Conservation (phyloP, 805 yeast species). For the Candida nemodendra region DNA sequence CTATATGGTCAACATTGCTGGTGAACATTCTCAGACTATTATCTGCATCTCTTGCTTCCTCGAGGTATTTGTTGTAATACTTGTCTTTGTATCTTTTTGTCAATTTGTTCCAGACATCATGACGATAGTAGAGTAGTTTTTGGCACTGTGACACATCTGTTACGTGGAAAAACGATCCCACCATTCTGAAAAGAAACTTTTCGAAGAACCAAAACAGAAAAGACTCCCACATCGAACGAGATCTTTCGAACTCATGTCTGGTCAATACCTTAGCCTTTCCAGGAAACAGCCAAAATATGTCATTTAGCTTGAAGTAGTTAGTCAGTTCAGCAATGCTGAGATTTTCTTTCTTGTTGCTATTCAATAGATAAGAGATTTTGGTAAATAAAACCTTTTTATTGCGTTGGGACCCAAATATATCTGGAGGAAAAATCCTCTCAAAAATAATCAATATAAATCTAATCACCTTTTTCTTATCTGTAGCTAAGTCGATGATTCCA, state of each 20-base stretch:
- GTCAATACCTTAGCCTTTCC: conserved; percentile 27
- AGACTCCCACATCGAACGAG: conserved; percentile 35
- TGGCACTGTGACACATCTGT: conserved; percentile 50
- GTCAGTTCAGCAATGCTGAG: conserved; percentile 34
- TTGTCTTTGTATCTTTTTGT: conserved; percentile 40
- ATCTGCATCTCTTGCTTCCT: conserved; percentile 10
- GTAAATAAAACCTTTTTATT: conserved; percentile 45
- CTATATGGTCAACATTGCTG: conserved; percentile 33
- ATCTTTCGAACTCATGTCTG: conserved; percentile 41
- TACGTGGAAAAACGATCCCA: conserved; percentile 61
- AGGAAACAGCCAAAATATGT: conserved; percentile 56
- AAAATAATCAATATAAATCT: conserved; percentile 42
- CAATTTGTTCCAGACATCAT: conserved; percentile 52
- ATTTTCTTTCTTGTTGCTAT: conserved; percentile 36
- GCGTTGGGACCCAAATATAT: conserved; percentile 48
- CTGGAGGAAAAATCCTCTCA: conserved; percentile 49
- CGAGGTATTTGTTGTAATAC: conserved; percentile 43
- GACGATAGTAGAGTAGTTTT: conserved; percentile 51
- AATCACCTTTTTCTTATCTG: conserved; percentile 36
- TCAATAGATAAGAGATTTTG: conserved; percentile 38
- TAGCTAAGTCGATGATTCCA: conserved; percentile 34
- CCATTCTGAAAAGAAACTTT: conserved; percentile 42
- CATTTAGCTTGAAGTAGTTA: conserved; percentile 38
- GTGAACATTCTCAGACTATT: conserved; percentile 19
- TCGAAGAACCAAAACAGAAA: conserved; percentile 62